Conservation (phyloP, 2,329 filamentous ascomycete genomes). For the Botrytis cinerea region DNA sequence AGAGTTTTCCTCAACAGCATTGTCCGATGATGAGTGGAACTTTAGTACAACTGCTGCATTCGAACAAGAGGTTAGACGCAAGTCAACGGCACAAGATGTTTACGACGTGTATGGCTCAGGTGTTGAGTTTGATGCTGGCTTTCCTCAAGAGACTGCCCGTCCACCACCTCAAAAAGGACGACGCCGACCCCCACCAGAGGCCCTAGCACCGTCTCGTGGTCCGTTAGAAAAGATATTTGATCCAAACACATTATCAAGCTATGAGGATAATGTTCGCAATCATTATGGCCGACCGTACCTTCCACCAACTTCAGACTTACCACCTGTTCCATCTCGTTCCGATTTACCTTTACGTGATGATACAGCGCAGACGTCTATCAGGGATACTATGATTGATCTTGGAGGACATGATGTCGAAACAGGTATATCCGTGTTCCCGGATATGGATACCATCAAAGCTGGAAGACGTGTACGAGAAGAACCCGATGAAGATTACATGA, state of each 20-base stretch:
- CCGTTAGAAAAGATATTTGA: constrained; percentile 67
- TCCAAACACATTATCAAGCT: constrained; percentile 64
- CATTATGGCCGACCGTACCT: constrained; percentile 55
- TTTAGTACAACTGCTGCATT: constrained; percentile 68
- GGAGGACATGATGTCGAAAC: constrained; percentile 60
- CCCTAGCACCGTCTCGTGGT: constrained; percentile 54
- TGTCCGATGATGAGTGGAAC: constrained; percentile 62
- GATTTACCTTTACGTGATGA: constrained; percentile 63
- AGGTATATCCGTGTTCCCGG: constrained; percentile 58
- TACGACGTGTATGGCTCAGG: constrained; percentile 61
- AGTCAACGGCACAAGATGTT: constrained; percentile 58
- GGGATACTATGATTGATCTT: constrained; percentile 66
- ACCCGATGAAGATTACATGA: constrained; percentile 30
- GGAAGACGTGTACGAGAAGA: constrained; percentile 31
- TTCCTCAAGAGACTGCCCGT: constrained; percentile 51
- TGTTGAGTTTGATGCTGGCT: constrained; percentile 51
- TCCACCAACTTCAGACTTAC: constrained; percentile 24
- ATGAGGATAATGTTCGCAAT: constrained; percentile 62
- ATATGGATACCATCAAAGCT: constrained; percentile 59
- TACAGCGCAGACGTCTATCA: constrained; percentile 51
- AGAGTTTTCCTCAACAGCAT: constrained; percentile 48
- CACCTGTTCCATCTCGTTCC: constrained; percentile 42
- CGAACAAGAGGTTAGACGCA: constrained; percentile 56
- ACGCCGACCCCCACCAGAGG: constrained; percentile 59
- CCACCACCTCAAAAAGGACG: constrained; percentile 47